Base-by-base conservation (phyloP, 805 yeast species). In the Ogataea kodamae region DNA sequence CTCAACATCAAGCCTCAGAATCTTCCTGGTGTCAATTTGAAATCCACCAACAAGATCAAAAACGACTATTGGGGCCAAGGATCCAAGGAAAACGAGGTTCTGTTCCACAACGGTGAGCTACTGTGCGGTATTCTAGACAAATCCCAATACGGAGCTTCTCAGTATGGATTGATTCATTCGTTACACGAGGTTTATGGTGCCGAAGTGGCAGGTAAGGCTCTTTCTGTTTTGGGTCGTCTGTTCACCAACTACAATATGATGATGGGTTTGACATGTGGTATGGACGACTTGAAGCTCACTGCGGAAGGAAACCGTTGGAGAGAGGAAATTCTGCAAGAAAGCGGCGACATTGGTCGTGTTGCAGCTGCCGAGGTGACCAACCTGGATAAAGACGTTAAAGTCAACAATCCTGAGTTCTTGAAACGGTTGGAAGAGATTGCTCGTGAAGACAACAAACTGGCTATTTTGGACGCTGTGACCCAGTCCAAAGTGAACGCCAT, bases 191-290 rank as follows among this genome's bases (percentile, higher is more conserved):
- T 92, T 12, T 92, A 90, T 60, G 98, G 98, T 9, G 80, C 96
- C 8, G 76, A 74, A 31, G 74, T 80, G 51, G 96, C 97, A 13
- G 96, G 97, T 40, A 81, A 84, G 55, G 74, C 92, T 5, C 68
- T 92, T 30, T 82, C 95, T 30, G 94, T 90, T n/a, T 71, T 92
- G 42, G 97, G 98, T 45, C 75, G 98, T 53, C 70, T 92, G 35
- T 90, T 94, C 66, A 94, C 99, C 14, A 87, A 85, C 61, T 92
- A 87, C 61, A 88, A 82, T 54, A 89, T 82, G 75, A 73, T 78
- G 67, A 83, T 86, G 38, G 97, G 96, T 1, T 85, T 92, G 57
- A 92, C 98, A 6, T 92, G 99, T 79, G 98, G 99, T 74, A 94
- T 92, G 98, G 99, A 92, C 60, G 99, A 92, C 67, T 71, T 92